Base-by-base conservation (phyloP, 768 basidiomycete species). In the Lentinula lateritia region DNA sequence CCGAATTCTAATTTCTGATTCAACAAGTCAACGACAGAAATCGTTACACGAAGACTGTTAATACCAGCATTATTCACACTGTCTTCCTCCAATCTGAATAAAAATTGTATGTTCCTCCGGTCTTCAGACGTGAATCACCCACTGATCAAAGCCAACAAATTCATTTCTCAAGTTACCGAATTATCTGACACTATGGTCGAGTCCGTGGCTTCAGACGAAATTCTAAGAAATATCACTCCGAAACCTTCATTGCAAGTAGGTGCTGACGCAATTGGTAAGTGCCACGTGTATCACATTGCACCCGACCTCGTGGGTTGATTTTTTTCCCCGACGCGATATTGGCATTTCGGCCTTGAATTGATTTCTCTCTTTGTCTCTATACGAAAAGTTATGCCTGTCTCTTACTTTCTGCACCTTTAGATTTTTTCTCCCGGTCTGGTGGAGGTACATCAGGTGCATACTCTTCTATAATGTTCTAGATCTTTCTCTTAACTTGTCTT, bases 401-500 rank as follows among this genome's bases (percentile, higher is more conserved):
- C 60, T 61, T 52, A 61, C 8, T 61, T 42, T 53, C 39, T 34
- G 8, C 52, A 36, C n/a, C 41, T 28, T 10, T 61, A 53, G 50
- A 61, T 10, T 52, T 15, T 43, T 23, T 35, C n/a, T 28, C 50
- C 7, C 8, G 38, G 50, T 52, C 50, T 52, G 45, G 50, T 23
- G 60, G 60, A 61, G 60, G 60, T 61, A 52, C 16, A n/a, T 52
- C 60, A 38, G 41, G 60, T 61, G 42, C 8, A 32, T 52, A n/a
- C 23, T 41, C 9, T 53, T 52, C 15, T 10, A 7, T 15, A 23
- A 28, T 5, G 5, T 43, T 52, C 28, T 20, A 53, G 20, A 41
- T 42, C n/a, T 9, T 41, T 43, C 45, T 32, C 10, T 13, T 7
- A 18, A 42, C 50, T 39, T 36, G 18, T 2, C 35, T 20, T 35